Base-by-base conservation (phyloP, 2,329 filamentous ascomycete species). In the Aspergillus aculeatus region DNA sequence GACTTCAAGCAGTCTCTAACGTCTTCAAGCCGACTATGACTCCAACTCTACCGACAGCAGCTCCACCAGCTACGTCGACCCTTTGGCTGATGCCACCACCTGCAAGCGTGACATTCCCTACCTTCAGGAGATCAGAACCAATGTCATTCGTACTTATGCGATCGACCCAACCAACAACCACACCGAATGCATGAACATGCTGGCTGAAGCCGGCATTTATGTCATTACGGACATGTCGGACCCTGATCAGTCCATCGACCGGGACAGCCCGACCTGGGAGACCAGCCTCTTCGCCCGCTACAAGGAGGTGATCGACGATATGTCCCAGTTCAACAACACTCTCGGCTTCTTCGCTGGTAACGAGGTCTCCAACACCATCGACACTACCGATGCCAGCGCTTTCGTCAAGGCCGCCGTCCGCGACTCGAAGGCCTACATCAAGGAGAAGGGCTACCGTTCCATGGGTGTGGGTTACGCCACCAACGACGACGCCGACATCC, bases 321-420 rank as follows among this genome's bases (percentile, higher is more conserved):
- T 98, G 70, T 81, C 84, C 64, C 82, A 90, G 73, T 98, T 96
- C 83, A 84, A 85, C 77, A 98, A 99, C 80, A 87, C 90, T 50
- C 86, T 99, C 64, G 95, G 94, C 68, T 98, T 97, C 87, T 97
- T 98, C 76, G 93, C 93, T 66, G 95, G 95, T 73, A 98, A 99
- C 80, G 95, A 98, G 80, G 94, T 98, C 63, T 90, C 92, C 67
- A 96, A 96, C 82, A 85, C 88, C 69, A 83, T 83, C 66, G 91
- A 88, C 83, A 96, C 96, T 83, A 97, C 93, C 32, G 81, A 84
- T 60, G 91, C 94, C 52, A 94, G 91, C 61, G 92, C 94, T 68
- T 98, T 90, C 75, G 94, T 98, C 79, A 98, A 98, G 86, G 94
- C 94, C 61, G 93, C 94, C 62, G 92, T 97, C 64, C 92, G 94